Evolutionary conservation across 345 rosid genomes (phyloP), one percentile per base, ranked within the genome.

Genomic region (Stellera chamaejasme): DNA sequence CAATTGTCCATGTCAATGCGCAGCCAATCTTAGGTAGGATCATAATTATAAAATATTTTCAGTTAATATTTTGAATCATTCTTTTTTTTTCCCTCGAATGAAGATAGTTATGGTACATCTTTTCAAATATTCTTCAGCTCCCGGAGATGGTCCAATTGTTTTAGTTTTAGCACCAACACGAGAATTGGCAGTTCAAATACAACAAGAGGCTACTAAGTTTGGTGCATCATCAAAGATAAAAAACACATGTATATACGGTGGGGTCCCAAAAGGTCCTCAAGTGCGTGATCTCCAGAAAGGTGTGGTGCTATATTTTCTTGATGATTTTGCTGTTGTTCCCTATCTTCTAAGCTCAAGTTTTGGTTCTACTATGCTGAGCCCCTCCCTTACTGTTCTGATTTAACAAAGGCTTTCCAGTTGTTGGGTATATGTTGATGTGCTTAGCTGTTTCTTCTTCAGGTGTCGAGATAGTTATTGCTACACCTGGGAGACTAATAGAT

Each of bases 241-340:
- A 72, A 90, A 68, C 68, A 90, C 97, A 39, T 90, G 99, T 75
- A 76, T 90, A 54, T 94, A 94, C 56, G 99, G 99, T 65, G 99
- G 99, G 67, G 99, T 94, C 69, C 99, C 99, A 5, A 94, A 94
- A 77, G 99, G 99, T 69, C 99, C 99, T 69, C 99, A 94, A 75
- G 96, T 94, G 63, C 99, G 97, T 77, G 97, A 94, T 83, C 88
- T 94, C 64, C 99, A 90, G 79, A 94, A 94, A 85, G 99, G 99
- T 93, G 60, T 74, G 75, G 56, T 65, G 65, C 74, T 58, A 66
- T 61, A 62, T 63, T 53, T 67, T 67, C 69, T 69, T 63, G 67
- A 59, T 56, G 72, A 69, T 54, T 69, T 72, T 55, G 70, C 69
- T 65, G 67, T 52, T 79, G 61, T 59, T 54, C 68, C 62, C 27